Evolutionary conservation across 306 rosid species (phyloP), one percentile per base, ranked within the genome.

Genomic region (Malus orientalis): DNA sequence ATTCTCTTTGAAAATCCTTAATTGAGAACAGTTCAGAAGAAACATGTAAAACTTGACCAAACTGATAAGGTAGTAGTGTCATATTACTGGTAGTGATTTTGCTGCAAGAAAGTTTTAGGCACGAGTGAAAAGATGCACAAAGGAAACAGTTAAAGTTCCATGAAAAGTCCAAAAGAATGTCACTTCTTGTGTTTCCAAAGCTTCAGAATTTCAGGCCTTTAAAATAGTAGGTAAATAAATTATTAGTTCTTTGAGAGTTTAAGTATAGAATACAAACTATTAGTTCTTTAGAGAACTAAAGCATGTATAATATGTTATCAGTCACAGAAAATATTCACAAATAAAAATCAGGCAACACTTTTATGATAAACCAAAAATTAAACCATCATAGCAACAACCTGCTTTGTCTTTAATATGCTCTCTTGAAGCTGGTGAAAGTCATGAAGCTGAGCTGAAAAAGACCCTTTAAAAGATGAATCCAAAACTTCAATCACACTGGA

Each of bases 401-500:
- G 99, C 85, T 89, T 96, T 55, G 96, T 84, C 88, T 86, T 93
- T 74, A 86, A 83, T 76, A 96, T 80, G 79, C 86, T 91, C 86
- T 96, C 99, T 45, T 88, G 96, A 74, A 96, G 99, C 70, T 87
- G 76, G 80, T 88, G 89, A 80, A 96, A 78, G 80, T 89, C 97
- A 18, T 88, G 87, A 84, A 89, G 96, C 76, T 88, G 98, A 53
- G 94, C 96, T 71, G 98, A 89, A 76, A 88, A 87, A 81, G 96
- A 87, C 70, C 87, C 93, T 86, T 84, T 91, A 83, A 96, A 91
- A 75, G 98, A 93, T 72, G 91, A 87, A 81, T 91, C 93, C 87
- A 96, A 83, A 86, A 91, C 90, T 78, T 93, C 98, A 44, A 96
- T 89, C 81, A 96, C 99, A 81, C 85, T 91, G 51, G 97, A 88